Conservation (phyloP, 129 eudicot genomes). For the Pseudognaphalium luteoalbum region DNA sequence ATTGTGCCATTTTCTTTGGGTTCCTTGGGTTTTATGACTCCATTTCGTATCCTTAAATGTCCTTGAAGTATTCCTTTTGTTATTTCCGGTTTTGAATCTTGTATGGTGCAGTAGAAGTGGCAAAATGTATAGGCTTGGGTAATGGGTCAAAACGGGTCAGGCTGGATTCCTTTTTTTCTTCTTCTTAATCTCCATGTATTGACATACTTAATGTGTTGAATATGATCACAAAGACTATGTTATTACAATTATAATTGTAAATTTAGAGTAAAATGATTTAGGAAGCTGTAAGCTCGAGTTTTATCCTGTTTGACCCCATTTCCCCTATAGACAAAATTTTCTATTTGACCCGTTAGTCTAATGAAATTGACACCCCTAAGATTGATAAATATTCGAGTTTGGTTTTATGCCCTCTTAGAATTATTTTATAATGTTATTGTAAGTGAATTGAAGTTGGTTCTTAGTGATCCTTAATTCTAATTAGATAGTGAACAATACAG, state of each 20-base stretch:
- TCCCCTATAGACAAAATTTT: neutral
- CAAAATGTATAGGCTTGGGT: neutral
- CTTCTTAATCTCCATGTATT: neutral
- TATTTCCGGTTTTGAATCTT: neutral
- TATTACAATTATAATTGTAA: neutral
- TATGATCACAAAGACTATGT: neutral
- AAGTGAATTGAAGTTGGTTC: slow-evolving; percentile 12
- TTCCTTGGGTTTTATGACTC: slow-evolving; percentile 97
- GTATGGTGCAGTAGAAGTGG: slow-evolving; percentile 8
- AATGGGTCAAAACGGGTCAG: slow-evolving; percentile 5
- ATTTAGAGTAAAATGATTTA: neutral
- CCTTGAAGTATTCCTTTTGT: slow-evolving; percentile 1
- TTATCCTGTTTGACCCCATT: neutral
- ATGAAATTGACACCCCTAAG: neutral
- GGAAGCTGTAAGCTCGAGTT: slow-evolving; percentile 11
- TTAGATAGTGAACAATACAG: slow-evolving; percentile 81
- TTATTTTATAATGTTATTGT: neutral
- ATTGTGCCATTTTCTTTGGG: slow-evolving; percentile 94
- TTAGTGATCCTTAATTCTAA: slow-evolving; percentile 44
- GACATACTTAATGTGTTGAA: neutral
- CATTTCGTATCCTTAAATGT: slow-evolving; percentile 76
- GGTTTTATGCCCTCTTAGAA: neutral
- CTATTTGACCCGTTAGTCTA: neutral
- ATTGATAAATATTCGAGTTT: neutral
- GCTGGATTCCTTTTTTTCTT: neutral